These are phyloP conservation scores for Cyathus striatus DNA, from an alignment of 768 basidiomycete species.

Conservation along the genomic window DNA sequence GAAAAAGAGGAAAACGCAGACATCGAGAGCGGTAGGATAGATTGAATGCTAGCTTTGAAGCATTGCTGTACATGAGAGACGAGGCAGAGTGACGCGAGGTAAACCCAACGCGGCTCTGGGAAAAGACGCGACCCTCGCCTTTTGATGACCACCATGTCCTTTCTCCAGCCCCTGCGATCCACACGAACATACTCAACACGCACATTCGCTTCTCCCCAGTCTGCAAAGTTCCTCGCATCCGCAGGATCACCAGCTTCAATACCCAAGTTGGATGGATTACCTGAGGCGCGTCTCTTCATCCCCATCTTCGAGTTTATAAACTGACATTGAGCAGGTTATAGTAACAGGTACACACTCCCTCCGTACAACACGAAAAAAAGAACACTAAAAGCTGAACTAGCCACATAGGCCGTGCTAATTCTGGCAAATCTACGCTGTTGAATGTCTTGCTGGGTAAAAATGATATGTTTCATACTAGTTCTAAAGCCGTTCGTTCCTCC, in stretches of 20 bases:
- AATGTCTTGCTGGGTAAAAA: slow-evolving; percentile 62
- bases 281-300: slow-evolving; percentile 28
- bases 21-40: too few relatives aligned
- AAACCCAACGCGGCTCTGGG: too few relatives aligned
- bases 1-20: too few relatives aligned
- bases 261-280: slow-evolving; percentile 34
- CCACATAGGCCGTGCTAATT: slow-evolving; percentile 65
- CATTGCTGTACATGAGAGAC: too few relatives aligned
- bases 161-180: too few relatives aligned
- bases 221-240: slow-evolving; percentile 34
- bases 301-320: slow-evolving; percentile 1
- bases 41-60: too few relatives aligned
- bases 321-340: slow-evolving; percentile 27
- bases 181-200: too few relatives aligned
- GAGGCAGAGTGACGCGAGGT: too few relatives aligned
- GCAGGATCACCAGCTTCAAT: slow-evolving; percentile 31
- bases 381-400: not conserved
- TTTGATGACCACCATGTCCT: too few relatives aligned
- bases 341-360: slow-evolving; percentile 31
- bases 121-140: too few relatives aligned
- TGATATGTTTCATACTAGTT: slow-evolving; percentile 56
- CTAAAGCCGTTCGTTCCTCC: slow-evolving; percentile 53
- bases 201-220: too few relatives aligned
- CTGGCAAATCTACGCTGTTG: slow-evolving; percentile 70
- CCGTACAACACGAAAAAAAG: not conserved